phyloP scores from a whole-genome alignment of 2,329 filamentous ascomycete species.

The Colletotrichum gigasporum region DNA sequence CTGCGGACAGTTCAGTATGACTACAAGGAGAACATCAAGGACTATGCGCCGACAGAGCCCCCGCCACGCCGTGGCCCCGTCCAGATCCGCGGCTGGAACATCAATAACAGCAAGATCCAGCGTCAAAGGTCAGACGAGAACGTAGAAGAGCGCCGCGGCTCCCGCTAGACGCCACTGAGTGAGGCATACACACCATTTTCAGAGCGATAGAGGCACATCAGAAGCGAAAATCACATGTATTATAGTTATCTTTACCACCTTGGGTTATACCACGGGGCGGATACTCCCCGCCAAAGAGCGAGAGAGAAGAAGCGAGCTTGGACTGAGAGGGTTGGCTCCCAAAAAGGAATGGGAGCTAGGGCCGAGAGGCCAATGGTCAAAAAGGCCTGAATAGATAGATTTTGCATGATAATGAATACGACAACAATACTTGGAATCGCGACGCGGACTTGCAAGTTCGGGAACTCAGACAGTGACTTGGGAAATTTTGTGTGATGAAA shows the following conservation, averaged over 20 bases:
- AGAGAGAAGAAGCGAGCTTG: constrained; percentile 5
- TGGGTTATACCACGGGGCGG: constrained; percentile 15
- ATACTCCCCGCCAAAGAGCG: neutral
- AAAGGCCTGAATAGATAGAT: neutral
- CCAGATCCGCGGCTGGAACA: constrained; percentile 63
- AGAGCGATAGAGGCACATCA: constrained; percentile 2
- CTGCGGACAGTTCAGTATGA: constrained; percentile 68
- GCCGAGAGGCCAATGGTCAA: constrained; percentile 14
- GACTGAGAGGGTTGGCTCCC: neutral
- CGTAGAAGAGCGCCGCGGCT: constrained; percentile 33
- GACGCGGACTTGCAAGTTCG: neutral
- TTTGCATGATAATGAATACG: constrained; percentile 31
- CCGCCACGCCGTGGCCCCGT: constrained; percentile 65
- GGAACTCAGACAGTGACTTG: too few species aligned
- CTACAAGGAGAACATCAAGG: constrained; percentile 64
- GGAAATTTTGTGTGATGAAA: too few species aligned
- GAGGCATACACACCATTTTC: too few species aligned
- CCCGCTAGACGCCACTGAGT: constrained; percentile 20
- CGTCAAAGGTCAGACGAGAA: constrained; percentile 26
- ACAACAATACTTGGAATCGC: neutral
- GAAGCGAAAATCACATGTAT: constrained; percentile 21
- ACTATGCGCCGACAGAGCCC: constrained; percentile 63
- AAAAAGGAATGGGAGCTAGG: neutral
- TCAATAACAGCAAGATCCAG: constrained; percentile 30
- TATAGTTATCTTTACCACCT: constrained; percentile 24